phyloP scores from a whole-genome alignment of 768 basidiomycete species.

The Pholiota microspora region DNA sequence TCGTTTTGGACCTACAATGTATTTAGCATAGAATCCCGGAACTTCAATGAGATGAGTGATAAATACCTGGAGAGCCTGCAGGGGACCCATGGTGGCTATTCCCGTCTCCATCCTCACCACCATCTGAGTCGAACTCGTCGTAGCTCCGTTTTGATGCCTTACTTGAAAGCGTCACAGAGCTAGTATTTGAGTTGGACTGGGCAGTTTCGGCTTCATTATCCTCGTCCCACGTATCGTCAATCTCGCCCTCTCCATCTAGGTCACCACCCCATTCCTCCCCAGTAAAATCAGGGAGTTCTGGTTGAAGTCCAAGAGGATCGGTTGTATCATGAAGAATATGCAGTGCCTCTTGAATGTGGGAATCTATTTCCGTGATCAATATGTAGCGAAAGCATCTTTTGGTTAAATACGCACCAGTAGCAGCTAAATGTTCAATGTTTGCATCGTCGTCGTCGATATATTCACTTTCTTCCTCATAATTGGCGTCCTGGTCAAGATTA shows the following conservation, averaged over 20 bases:
- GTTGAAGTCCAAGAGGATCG: neutral
- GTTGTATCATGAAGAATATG: neutral
- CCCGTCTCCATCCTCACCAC: conserved; percentile 31
- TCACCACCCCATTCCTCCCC: conserved; percentile 16
- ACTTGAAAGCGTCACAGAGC: conserved; percentile 56
- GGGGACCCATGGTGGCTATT: conserved; percentile 25
- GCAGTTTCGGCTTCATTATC: conserved; percentile 40
- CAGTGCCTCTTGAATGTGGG: conserved; percentile 2
- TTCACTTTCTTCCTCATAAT: neutral
- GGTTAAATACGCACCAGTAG: neutral
- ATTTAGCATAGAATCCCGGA: neutral
- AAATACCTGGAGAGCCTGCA: conserved; percentile 45
- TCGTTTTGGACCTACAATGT: conserved; percentile 40
- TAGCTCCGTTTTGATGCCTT: conserved; percentile 59
- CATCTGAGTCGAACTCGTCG: conserved; percentile 38
- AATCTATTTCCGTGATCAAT: neutral
- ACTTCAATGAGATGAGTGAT: neutral
- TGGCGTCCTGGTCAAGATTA: neutral
- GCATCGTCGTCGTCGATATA: neutral
- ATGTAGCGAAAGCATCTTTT: neutral
- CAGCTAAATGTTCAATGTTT: neutral
- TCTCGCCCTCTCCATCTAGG: conserved; percentile 11
- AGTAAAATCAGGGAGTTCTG: neutral
- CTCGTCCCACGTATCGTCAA: conserved; percentile 32
- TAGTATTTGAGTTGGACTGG: conserved; percentile 46